Conservation (phyloP, 768 basidiomycete species). For the Russula dissimulans region DNA sequence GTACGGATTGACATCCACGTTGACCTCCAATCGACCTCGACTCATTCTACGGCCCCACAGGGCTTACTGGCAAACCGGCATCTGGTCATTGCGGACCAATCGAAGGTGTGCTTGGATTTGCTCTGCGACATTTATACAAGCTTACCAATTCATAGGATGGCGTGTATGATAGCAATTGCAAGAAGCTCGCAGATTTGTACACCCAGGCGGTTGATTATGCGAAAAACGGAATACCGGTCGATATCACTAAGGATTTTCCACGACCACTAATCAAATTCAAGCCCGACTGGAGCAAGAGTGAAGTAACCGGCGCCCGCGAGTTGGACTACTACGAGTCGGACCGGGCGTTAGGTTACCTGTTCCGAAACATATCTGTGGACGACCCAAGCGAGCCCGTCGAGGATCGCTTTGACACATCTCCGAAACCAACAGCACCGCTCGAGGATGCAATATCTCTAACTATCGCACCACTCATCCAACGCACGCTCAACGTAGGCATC, state of each 20-base stretch:
- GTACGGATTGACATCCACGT: slow-evolving; percentile 30
- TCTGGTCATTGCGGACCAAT: slow-evolving; percentile 69
- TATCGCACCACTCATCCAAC: slow-evolving; percentile 5
- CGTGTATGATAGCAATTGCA: slow-evolving; percentile 47
- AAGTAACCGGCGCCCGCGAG: slow-evolving; percentile 34
- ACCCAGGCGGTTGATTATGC: slow-evolving; percentile 70
- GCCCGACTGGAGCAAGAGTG: slow-evolving; percentile 64
- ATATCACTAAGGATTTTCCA: slow-evolving; percentile 41
- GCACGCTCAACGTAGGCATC: slow-evolving; percentile 25
- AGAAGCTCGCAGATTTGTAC: slow-evolving; percentile 53
- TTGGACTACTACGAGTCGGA: slow-evolving; percentile 65
- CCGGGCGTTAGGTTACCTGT: slow-evolving; percentile 64
- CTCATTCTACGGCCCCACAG: slow-evolving; percentile 28
- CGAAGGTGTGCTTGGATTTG: slow-evolving; percentile 35
- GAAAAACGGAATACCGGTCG: slow-evolving; percentile 62
- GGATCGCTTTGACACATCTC: not conserved
- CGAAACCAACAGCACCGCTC: not conserved
- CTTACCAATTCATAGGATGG: slow-evolving; percentile 39
- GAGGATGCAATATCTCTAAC: slow-evolving; percentile 6
- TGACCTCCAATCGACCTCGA: not conserved
- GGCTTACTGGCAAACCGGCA: slow-evolving; percentile 64
- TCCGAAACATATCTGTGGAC: slow-evolving; percentile 47
- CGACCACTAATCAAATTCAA: slow-evolving; percentile 51
- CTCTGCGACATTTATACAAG: not conserved
- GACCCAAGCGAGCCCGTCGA: slow-evolving; percentile 26